Conservation (phyloP, 305 asterid genomes). For the Ilex paraguariensis region DNA sequence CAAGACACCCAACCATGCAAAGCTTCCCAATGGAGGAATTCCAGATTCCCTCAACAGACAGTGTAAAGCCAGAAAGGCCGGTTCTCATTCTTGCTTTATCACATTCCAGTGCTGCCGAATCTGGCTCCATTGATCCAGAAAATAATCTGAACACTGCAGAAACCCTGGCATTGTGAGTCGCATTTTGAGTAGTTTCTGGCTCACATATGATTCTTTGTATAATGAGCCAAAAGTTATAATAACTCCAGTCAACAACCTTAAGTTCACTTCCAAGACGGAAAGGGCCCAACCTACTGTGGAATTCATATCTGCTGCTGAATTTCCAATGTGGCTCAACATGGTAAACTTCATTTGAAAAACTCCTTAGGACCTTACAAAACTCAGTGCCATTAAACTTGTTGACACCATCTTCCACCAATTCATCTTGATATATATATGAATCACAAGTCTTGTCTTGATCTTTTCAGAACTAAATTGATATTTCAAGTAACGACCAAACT, state of each 20-base stretch:
- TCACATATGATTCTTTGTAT: constrained; percentile 19
- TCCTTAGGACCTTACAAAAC: constrained; percentile 9
- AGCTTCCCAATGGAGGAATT: constrained; percentile 19
- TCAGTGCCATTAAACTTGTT: constrained; percentile 10
- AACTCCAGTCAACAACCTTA: constrained; percentile 1
- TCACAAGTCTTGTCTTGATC: constrained; percentile 11
- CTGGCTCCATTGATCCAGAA: background rate
- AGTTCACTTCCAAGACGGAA: background rate
- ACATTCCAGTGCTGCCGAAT: constrained; percentile 1
- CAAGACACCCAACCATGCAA: constrained; percentile 17
- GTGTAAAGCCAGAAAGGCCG: constrained; percentile 12
- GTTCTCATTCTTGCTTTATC: background rate
- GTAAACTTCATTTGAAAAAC: background rate
- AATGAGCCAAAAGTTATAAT: constrained; percentile 9
- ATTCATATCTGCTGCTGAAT: constrained; percentile 3
- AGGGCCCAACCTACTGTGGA: background rate
- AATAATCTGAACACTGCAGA: constrained; percentile 16
- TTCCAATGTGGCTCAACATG: constrained; percentile 12
- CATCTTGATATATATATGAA: constrained; percentile 1
- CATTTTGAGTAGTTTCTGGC: background rate
- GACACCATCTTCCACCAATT: constrained; percentile 15
- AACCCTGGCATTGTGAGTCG: constrained; percentile 4
- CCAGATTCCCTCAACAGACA: constrained; percentile 23
- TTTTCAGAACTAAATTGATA: constrained; percentile 10
- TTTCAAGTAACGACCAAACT: constrained; percentile 5